These are phyloP conservation scores for Nemania diffusa DNA, from an alignment of 2,329 filamentous ascomycete species.

Conservation along the genomic window DNA sequence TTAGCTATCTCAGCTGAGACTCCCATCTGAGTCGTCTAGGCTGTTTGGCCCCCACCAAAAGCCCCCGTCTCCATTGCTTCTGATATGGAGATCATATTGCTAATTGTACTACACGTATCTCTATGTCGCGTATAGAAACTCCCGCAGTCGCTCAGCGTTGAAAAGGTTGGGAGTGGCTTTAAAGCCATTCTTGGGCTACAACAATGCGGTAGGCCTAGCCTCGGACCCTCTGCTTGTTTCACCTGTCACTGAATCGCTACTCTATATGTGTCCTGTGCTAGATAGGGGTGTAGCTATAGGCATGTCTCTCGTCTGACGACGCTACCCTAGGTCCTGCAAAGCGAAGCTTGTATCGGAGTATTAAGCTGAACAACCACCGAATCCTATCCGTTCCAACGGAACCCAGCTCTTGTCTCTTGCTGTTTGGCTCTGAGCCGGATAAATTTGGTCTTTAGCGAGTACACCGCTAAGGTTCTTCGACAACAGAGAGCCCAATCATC, in stretches of 20 bases:
- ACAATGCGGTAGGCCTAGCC: background rate
- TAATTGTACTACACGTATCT: background rate
- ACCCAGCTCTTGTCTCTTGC: constrained; percentile 5
- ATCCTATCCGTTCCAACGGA: background rate
- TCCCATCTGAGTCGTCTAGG: background rate
- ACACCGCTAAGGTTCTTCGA: constrained; percentile 24
- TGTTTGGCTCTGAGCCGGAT: constrained; percentile 22
- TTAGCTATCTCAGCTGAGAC: constrained; percentile 14
- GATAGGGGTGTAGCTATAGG: background rate
- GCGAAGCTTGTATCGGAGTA: constrained; percentile 25
- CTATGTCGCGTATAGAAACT: background rate
- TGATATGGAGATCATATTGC: background rate
- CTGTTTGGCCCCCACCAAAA: constrained; percentile 2
- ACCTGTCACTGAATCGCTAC: background rate
- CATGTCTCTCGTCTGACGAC: constrained; percentile 26
- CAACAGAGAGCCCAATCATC: constrained; percentile 32
- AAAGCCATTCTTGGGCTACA: too few species aligned
- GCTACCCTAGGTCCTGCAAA: constrained; percentile 2
- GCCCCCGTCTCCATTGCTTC: background rate
- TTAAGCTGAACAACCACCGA: constrained; percentile 19
- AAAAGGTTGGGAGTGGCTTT: background rate
- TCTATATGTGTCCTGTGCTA: constrained; percentile 8
- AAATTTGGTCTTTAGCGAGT: constrained; percentile 19
- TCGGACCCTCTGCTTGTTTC: background rate
- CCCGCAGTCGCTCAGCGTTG: background rate